A percentile compares a stretch with the other conserved stretches of the same genome.
Conservation (phyloP, 331 rosid genomes). For the Stylosanthes scabra region DNA sequence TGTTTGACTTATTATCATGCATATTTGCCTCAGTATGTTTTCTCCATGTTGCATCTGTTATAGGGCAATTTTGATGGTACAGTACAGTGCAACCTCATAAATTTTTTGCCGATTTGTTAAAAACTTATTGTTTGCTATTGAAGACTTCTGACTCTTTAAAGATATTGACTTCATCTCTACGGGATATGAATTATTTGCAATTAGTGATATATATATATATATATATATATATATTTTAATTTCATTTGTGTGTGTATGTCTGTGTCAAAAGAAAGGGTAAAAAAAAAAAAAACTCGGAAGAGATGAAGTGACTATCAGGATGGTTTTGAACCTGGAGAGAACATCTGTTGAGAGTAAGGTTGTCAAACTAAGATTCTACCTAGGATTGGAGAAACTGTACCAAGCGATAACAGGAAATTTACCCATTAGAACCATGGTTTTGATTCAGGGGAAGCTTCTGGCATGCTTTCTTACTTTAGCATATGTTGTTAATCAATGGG, state of each 20-base stretch:
- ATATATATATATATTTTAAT: too few species aligned
- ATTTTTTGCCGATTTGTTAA: conserved; percentile 4
- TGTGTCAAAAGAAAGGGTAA: too few species aligned
- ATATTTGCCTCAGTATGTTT: conserved; percentile 4
- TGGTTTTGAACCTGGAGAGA: conserved; percentile 3
- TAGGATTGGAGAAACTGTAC: background rate
- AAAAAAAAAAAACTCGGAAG: background rate
- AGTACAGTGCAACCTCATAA: conserved; percentile 20
- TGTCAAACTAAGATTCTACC: conserved; percentile 6
- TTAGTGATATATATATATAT: background rate
- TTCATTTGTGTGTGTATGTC: too few species aligned
- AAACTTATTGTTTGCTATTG: background rate
- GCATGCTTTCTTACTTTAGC: background rate
- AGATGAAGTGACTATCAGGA: background rate
- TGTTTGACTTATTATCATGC: background rate
- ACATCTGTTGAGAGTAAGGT: background rate
- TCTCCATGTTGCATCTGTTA: conserved; percentile 11
- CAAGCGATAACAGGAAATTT: background rate
- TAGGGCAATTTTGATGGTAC: conserved; percentile 11
- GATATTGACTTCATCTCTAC: conserved; percentile 7
- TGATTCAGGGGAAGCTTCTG: background rate
- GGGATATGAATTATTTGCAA: background rate
- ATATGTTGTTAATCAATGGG: background rate
- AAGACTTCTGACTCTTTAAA: background rate
- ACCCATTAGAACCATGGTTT: background rate